Percentiles rank a stretch among this genome's conserved stretches.
Evolutionary conservation across 2,329 filamentous ascomycete genomes (phyloP).

Genomic region (Zopfia rhizophila): DNA sequence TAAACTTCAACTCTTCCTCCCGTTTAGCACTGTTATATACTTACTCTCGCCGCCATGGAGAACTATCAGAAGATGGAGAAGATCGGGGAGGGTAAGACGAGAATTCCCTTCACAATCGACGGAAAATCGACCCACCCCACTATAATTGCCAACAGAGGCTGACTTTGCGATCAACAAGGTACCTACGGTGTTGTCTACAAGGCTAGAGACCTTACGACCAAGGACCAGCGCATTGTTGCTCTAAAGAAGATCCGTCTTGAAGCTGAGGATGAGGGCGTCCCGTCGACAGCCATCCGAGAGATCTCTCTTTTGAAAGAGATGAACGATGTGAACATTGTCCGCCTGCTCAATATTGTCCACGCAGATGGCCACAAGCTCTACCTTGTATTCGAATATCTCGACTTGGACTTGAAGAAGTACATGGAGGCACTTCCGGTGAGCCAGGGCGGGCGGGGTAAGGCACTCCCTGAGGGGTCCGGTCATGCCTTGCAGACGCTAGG

Average conservation of each 20-base stretch:
- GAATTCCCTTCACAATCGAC: background rate
- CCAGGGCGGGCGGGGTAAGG: slow-evolving; percentile 86
- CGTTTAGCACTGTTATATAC: slow-evolving; percentile 20
- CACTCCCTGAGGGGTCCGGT: slow-evolving; percentile 80
- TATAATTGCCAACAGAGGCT: background rate
- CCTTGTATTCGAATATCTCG: slow-evolving; percentile 91
- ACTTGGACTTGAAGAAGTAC: slow-evolving; percentile 93
- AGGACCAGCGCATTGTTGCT: slow-evolving; percentile 82
- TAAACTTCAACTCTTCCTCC: slow-evolving; percentile 23
- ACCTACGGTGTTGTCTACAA: slow-evolving; percentile 98
- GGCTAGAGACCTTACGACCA: slow-evolving; percentile 83
- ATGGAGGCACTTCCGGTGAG: slow-evolving; percentile 90
- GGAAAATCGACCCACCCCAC: background rate
- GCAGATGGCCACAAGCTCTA: slow-evolving; percentile 95
- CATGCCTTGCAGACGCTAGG: slow-evolving; percentile 73
- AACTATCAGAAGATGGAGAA: slow-evolving; percentile 98
- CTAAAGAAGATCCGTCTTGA: slow-evolving; percentile 96
- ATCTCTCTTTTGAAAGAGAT: slow-evolving; percentile 95
- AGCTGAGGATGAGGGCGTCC: slow-evolving; percentile 93
- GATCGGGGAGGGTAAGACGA: slow-evolving; percentile 82
- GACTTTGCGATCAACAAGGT: slow-evolving; percentile 62
- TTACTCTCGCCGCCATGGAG: slow-evolving; percentile 70
- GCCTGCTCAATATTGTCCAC: slow-evolving; percentile 90
- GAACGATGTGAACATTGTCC: slow-evolving; percentile 90
- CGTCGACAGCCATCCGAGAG: slow-evolving; percentile 91